phyloP scores from a whole-genome alignment of 1,284 basidiomycete species.

The Ustilago cynodontis region DNA sequence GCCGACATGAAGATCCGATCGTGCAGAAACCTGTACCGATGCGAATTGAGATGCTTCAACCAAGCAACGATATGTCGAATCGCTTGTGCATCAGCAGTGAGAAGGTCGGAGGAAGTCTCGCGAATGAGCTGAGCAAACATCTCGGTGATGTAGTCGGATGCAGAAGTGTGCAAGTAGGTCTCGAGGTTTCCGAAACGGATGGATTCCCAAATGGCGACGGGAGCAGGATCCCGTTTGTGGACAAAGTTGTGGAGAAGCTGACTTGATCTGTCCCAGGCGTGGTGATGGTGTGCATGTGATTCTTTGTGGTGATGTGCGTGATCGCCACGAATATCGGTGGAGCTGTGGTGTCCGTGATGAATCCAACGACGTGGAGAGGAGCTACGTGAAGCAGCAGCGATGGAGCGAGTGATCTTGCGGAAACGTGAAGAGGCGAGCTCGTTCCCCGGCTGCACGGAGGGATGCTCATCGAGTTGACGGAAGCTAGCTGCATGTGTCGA shows the following conservation, averaged over 20 bases:
- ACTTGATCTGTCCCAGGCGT: slow-evolving; percentile 28
- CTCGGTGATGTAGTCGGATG: slow-evolving; percentile 50
- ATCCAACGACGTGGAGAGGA: slow-evolving; percentile 47
- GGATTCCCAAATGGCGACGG: slow-evolving; percentile 64
- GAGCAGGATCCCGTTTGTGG: slow-evolving; percentile 44
- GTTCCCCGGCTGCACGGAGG: slow-evolving; percentile 38
- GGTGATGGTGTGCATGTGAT: slow-evolving; percentile 1
- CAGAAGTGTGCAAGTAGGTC: slow-evolving; percentile 49
- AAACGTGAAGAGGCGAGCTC: slow-evolving; percentile 41
- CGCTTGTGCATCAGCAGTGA: slow-evolving; percentile 40
- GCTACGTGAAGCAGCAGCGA: slow-evolving; percentile 37
- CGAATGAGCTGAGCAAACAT: slow-evolving; percentile 49
- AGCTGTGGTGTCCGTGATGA: slow-evolving; percentile 17
- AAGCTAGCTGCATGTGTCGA: slow-evolving; percentile 14
- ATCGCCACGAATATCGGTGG: slow-evolving; percentile 24
- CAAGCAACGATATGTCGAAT: slow-evolving; percentile 45
- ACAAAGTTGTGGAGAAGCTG: slow-evolving; percentile 43
- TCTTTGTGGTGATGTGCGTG: slow-evolving; percentile 14
- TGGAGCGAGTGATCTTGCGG: slow-evolving; percentile 47
- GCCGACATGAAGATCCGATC: slow-evolving; percentile 29
- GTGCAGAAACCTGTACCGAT: slow-evolving; percentile 38
- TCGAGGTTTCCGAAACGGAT: slow-evolving; percentile 60
- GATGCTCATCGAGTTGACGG: slow-evolving; percentile 52
- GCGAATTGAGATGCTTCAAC: slow-evolving; percentile 52
- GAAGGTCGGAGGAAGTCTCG: slow-evolving; percentile 47